Percentiles rank a stretch among this genome's conserved stretches.
phyloP scores from a whole-genome alignment of 2,329 filamentous ascomycete genomes.

The Aspergillus melleus region DNA sequence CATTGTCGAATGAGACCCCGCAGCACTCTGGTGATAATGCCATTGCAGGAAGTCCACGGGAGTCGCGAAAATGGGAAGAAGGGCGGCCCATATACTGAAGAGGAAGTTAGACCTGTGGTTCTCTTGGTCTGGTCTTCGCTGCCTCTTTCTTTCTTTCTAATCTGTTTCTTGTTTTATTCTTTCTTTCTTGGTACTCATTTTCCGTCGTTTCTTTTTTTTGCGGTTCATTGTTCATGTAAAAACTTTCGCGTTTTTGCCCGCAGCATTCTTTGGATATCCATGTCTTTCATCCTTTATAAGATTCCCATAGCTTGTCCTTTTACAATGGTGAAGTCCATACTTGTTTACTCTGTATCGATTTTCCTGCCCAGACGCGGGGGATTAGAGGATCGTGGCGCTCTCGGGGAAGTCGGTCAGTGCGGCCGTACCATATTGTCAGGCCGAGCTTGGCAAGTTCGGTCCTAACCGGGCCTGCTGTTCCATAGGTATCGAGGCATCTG shows the following conservation, averaged over 20 bases:
- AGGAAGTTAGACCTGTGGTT: neutral
- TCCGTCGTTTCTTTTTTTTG: no score
- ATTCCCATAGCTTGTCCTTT: neutral
- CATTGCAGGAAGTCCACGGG: conserved; percentile 25
- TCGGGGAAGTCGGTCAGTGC: neutral
- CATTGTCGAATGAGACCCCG: conserved; percentile 22
- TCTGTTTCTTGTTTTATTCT: neutral
- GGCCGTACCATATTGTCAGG: neutral
- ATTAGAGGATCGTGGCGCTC: neutral
- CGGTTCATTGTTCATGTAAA: neutral
- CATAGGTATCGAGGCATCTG: neutral
- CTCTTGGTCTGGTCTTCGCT: neutral
- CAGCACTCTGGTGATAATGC: conserved; percentile 16
- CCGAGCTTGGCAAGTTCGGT: neutral
- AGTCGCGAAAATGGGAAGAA: conserved; percentile 42
- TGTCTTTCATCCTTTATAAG: neutral
- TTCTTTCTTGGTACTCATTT: neutral
- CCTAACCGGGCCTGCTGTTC: neutral
- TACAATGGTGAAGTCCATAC: neutral
- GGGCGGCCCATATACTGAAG: conserved; percentile 43
- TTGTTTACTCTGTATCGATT: neutral
- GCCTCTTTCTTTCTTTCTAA: neutral
- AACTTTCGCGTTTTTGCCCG: neutral
- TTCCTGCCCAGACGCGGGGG: neutral
- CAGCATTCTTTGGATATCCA: neutral